Base-by-base conservation (phyloP, 1,284 basidiomycete genomes). In the Ceratobasidium sp. region DNA sequence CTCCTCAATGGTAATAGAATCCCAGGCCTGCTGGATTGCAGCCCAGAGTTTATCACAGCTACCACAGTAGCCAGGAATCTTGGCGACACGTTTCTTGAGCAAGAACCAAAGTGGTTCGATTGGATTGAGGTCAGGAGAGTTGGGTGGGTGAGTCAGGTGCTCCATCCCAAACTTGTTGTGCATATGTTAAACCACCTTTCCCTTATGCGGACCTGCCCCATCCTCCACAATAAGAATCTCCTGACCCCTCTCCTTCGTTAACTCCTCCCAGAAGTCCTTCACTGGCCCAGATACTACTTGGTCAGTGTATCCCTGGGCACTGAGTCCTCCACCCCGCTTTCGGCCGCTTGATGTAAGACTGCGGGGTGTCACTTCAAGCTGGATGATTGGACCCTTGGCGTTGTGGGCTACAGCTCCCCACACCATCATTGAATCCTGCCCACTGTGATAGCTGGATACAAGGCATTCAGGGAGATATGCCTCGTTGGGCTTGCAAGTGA, bases 171-270 rank as follows among this genome's bases (percentile, higher is more conserved):
- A 19, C n/a, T 14, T 29, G 9, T 72, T n/a, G 4, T 46, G n/a
- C 16, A 24, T 56, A 7, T 29, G 2, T 48, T 72, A 6, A 11
- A 27, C 48, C 6, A 22, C 54, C n/a, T 29, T 59, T 27, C 68
- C 68, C 43, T 37, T 48, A 48, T 61, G 68, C 19, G 41, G 16
- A 2, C 24, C 14, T 5, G 68, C 54, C 27, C 68, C 68, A 61
- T 72, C 68, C 31, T 72, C 68, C 9, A 72, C 56, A n/a, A 61
- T 29, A 24, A 72, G 43, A 13, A 72, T 72, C 6, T 46, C 14
- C 13, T 24, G 54, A 22, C 56, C 68, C 54, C 31, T n/a, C 43
- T 61, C 68, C 16, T 34, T 43, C 43, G 43, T 14, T n/a, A 72
- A 27, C 6, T 34, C 9, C 16, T 19, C 29, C 31, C 22, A 48